phyloP scores from a whole-genome alignment of 257 asterid genomes.

The Verbena officinalis region DNA sequence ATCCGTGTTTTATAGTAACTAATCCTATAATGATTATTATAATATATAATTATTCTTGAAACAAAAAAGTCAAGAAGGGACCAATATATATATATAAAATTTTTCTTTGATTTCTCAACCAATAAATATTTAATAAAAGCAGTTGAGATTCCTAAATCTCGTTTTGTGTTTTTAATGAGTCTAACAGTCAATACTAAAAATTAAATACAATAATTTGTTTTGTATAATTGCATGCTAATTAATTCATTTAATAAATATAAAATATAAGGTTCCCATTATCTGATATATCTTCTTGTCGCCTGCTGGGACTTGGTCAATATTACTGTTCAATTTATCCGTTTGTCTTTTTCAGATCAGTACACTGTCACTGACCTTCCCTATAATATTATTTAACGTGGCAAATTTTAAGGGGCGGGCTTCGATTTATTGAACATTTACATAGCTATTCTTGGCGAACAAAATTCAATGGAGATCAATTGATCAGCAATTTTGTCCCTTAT shows the following conservation, averaged over 20 bases:
- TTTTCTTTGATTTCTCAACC: background rate
- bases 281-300: constrained; percentile 6
- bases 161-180: background rate
- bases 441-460: no score
- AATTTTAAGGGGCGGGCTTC: no score
- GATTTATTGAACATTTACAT: background rate
- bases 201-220: no score
- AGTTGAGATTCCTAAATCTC: constrained; percentile 19
- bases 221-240: no score
- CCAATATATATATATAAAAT: background rate
- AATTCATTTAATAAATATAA: no score
- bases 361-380: background rate
- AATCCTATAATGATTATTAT: no score
- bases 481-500: no score
- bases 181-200: background rate
- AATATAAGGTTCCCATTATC: background rate
- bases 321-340: constrained; percentile 20
- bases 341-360: constrained; percentile 15
- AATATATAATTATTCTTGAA: background rate
- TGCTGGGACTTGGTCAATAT: constrained; percentile 14
- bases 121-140: constrained; percentile 1
- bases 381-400: constrained; percentile 30
- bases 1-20: no score
- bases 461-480: no score
- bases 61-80: constrained; percentile 13